Evolutionary conservation across 768 basidiomycete genomes (phyloP).

Genomic region (Multifurca ochricompacta): DNA sequence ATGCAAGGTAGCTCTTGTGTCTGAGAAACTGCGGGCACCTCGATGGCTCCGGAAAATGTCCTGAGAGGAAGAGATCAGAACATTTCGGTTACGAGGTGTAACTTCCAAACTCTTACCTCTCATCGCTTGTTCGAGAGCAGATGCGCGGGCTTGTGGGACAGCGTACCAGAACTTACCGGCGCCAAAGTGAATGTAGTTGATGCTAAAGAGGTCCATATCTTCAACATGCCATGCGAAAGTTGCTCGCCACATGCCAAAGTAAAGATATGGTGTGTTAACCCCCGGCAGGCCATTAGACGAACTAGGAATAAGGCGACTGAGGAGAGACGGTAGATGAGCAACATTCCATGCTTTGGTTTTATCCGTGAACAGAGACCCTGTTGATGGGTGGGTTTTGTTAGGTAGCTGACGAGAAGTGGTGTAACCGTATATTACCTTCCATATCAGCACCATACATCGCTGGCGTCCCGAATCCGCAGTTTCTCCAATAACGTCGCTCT

Average conservation of each 20-base stretch:
- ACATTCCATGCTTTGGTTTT: slow-evolving; percentile 88
- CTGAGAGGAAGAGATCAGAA: slow-evolving; percentile 32
- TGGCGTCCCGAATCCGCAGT: slow-evolving; percentile 79
- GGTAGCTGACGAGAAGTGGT: not conserved
- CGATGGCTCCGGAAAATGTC: slow-evolving; percentile 79
- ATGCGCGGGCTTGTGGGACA: slow-evolving; percentile 78
- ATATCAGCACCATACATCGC: slow-evolving; percentile 98
- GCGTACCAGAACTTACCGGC: slow-evolving; percentile 98
- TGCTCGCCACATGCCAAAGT: slow-evolving; percentile 99
- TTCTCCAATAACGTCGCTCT: slow-evolving; percentile 89
- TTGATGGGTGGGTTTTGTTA: not conserved
- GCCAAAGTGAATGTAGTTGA: slow-evolving; percentile 98
- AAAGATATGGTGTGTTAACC: slow-evolving; percentile 95
- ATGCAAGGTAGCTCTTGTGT: slow-evolving; percentile 93
- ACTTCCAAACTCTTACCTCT: slow-evolving; percentile 43
- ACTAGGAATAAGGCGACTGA: slow-evolving; percentile 69
- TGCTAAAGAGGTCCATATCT: slow-evolving; percentile 98
- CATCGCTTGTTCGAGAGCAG: slow-evolving; percentile 84
- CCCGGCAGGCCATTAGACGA: slow-evolving; percentile 74
- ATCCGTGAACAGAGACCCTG: slow-evolving; percentile 65
- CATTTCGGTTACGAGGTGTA: not conserved
- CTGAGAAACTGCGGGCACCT: slow-evolving; percentile 90
- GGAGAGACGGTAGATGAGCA: slow-evolving; percentile 78
- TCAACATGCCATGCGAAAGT: slow-evolving; percentile 99
- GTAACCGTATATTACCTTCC: slow-evolving; percentile 48